A percentile compares a stretch with the other conserved stretches of the same genome.
phyloP scores from a whole-genome alignment of 2,329 filamentous ascomycete species.

The Emergomyces pasteurianus region DNA sequence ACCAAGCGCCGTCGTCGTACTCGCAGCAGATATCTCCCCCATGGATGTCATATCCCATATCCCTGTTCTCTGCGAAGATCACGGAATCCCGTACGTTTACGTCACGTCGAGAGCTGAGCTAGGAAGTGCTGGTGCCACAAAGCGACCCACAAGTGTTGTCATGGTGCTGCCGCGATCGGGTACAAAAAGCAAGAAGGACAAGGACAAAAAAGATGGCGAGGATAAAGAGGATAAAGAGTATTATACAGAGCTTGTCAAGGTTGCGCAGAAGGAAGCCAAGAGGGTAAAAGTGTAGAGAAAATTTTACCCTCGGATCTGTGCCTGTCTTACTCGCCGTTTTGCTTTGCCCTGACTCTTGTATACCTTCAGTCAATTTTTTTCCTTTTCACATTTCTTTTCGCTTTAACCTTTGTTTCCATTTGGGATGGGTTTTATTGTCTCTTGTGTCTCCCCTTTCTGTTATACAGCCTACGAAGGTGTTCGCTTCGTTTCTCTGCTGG shows the following conservation, averaged over 20 bases:
- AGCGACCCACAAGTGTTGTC: conserved; percentile 90
- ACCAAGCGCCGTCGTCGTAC: conserved; percentile 67
- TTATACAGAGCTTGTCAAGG: conserved; percentile 46
- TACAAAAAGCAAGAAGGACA: conserved; percentile 39
- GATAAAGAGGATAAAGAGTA: conserved; percentile 38
- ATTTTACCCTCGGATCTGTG: background rate
- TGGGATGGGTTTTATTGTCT: background rate
- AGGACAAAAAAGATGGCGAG: conserved; percentile 30
- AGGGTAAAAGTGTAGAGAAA: conserved; percentile 40
- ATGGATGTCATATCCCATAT: conserved; percentile 99
- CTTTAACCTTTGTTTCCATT: background rate
- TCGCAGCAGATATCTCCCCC: conserved; percentile 93
- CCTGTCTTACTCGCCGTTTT: background rate
- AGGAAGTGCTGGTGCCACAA: conserved; percentile 84
- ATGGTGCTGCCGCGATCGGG: conserved; percentile 54
- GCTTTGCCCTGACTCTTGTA: background rate
- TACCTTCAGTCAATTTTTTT: background rate
- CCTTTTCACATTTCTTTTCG: background rate
- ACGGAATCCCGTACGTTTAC: conserved; percentile 94
- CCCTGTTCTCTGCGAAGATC: conserved; percentile 94
- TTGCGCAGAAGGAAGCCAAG: conserved; percentile 47
- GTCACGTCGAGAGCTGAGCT: conserved; percentile 86
- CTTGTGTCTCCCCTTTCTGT: background rate
- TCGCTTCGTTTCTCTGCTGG: background rate
- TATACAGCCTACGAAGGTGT: background rate